These are phyloP conservation scores for Sporothrix sp. DNA, from an alignment of 2,329 filamentous ascomycete genomes.

Conservation along the genomic window DNA sequence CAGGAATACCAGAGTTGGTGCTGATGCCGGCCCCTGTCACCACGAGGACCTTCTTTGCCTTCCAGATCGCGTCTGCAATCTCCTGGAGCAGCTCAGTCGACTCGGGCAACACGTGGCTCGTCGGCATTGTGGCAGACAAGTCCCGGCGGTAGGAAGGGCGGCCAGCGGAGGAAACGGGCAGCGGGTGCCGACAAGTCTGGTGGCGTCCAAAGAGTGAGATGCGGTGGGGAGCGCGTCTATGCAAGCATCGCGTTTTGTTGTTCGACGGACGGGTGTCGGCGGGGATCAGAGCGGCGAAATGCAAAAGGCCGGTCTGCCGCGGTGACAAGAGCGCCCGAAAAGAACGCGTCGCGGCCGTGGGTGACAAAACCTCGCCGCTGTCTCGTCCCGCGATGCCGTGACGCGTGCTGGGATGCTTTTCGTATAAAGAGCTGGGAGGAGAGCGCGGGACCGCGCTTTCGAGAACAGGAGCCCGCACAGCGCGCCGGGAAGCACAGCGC, in stretches of 20 bases:
- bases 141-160: too few species aligned
- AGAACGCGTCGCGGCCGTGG: background rate
- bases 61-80: slow-evolving; percentile 54
- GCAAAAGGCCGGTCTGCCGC: too few species aligned
- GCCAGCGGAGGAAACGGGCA: too few species aligned
- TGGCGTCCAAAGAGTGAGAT: background rate
- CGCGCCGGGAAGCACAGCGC: too few species aligned
- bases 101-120: slow-evolving; percentile 42
- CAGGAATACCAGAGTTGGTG: slow-evolving; percentile 66
- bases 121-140: slow-evolving; percentile 41
- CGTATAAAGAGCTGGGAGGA: background rate
- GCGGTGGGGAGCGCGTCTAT: background rate
- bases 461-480: too few species aligned
- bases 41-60: slow-evolving; percentile 59
- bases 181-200: background rate
- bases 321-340: background rate
- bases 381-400: background rate
- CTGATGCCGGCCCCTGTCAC: slow-evolving; percentile 66
- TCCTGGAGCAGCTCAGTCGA: slow-evolving; percentile 48
- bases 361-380: background rate
- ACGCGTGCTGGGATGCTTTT: too few species aligned
- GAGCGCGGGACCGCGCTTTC: too few species aligned
- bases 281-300: too few species aligned
- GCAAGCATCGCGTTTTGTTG: background rate
- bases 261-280: too few species aligned